Evolutionary conservation across 495 filamentous ascomycete genomes (phyloP).

Genomic region (Alectoria sarmentosa): DNA sequence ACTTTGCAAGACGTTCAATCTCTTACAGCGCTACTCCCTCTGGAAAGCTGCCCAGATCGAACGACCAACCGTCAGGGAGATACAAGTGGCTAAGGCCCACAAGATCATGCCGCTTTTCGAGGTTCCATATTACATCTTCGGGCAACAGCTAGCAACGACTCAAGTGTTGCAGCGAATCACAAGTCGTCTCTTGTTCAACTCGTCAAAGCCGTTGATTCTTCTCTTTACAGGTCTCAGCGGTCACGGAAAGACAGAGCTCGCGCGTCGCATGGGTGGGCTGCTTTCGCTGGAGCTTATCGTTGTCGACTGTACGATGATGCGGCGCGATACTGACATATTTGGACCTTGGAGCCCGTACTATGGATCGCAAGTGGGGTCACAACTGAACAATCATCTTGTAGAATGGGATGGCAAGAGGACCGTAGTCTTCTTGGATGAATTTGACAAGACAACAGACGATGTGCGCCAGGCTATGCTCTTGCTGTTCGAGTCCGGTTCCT

Average conservation of each 20-base stretch:
- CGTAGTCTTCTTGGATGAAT: conserved; percentile 52
- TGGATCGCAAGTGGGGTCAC: conserved; percentile 34
- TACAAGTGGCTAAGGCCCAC: conserved; percentile 31
- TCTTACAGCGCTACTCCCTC: conserved; percentile 43
- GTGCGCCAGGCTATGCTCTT: conserved; percentile 38
- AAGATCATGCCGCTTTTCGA: conserved; percentile 35
- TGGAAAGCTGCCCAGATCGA: conserved; percentile 29
- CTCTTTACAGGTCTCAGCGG: conserved; percentile 44
- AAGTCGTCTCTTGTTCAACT: conserved; percentile 23
- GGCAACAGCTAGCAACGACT: conserved; percentile 36
- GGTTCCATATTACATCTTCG: conserved; percentile 40
- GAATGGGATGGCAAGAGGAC: conserved; percentile 33
- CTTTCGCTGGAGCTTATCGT: conserved; percentile 32
- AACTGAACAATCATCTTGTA: conserved; percentile 48
- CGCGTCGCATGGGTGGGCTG: conserved; percentile 35
- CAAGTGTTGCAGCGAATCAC: conserved; percentile 32
- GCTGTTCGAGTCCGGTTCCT: conserved; percentile 41
- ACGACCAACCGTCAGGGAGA: conserved; percentile 28
- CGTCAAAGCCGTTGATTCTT: conserved; percentile 32
- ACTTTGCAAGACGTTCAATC: conserved; percentile 34
- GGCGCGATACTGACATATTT: conserved; percentile 39
- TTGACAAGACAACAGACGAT: conserved; percentile 46
- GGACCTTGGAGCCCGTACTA: conserved; percentile 35
- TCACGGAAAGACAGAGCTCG: conserved; percentile 49
- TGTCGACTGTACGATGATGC: conserved; percentile 41